phyloP scores from a whole-genome alignment of 139 green algal genomes.

The Picochlorum sp. region DNA sequence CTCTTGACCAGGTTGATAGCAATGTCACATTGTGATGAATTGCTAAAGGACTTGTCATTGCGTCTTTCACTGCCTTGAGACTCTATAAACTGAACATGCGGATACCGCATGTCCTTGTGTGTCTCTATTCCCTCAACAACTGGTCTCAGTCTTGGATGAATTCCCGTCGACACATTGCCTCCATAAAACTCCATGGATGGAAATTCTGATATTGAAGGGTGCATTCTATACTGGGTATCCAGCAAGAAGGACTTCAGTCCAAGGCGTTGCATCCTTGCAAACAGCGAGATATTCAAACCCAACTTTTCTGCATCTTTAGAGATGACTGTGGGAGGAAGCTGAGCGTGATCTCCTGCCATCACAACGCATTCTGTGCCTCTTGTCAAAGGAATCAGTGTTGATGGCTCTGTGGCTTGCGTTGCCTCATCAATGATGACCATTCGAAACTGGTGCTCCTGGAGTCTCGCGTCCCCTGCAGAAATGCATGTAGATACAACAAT shows the following conservation, averaged over 20 bases:
- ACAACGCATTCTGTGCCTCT: slow-evolving; percentile 70
- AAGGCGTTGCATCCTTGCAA: slow-evolving; percentile 53
- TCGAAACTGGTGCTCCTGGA: slow-evolving; percentile 42
- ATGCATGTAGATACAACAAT: slow-evolving; percentile 58
- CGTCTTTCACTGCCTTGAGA: not conserved
- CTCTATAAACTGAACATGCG: not conserved
- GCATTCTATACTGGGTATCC: slow-evolving; percentile 91
- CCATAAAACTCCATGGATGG: slow-evolving; percentile 51
- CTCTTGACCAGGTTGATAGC: slow-evolving; percentile 33
- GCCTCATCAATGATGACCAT: slow-evolving; percentile 91
- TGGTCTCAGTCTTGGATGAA: slow-evolving; percentile 22
- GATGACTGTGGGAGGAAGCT: slow-evolving; percentile 77
- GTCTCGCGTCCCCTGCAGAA: slow-evolving; percentile 40
- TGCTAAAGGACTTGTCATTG: not conserved
- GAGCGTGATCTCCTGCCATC: slow-evolving; percentile 81
- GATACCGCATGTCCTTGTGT: not conserved
- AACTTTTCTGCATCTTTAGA: slow-evolving; percentile 39
- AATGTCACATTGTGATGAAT: slow-evolving; percentile 43
- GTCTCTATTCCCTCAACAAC: not conserved
- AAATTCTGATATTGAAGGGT: slow-evolving; percentile 61
- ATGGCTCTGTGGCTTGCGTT: slow-evolving; percentile 82
- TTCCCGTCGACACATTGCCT: slow-evolving; percentile 32
- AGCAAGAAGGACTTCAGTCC: slow-evolving; percentile 68
- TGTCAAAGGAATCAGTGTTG: slow-evolving; percentile 72
- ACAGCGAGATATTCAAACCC: slow-evolving; percentile 71